phyloP scores from a whole-genome alignment of 306 rosid species.

The Cicer pinnatifidum region DNA sequence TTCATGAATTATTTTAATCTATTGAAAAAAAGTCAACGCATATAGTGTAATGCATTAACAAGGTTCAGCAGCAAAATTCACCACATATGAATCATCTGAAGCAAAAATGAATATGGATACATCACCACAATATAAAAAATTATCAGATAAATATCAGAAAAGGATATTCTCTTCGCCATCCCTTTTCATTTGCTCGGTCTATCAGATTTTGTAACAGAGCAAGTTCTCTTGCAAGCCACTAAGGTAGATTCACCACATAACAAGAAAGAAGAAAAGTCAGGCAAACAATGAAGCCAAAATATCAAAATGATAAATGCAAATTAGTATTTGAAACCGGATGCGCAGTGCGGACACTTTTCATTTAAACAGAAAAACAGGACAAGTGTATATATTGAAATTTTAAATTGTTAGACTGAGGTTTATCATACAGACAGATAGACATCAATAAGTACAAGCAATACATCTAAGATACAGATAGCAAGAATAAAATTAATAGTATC shows the following conservation, averaged over 20 bases:
- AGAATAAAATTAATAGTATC: slow-evolving; percentile 17
- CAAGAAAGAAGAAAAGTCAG: slow-evolving; percentile 43
- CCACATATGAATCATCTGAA: slow-evolving; percentile 33
- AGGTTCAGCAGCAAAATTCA: slow-evolving; percentile 26
- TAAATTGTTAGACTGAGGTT: not conserved
- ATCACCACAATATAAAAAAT: slow-evolving; percentile 13
- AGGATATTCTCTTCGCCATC: slow-evolving; percentile 98
- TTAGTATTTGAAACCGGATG: slow-evolving; percentile 22
- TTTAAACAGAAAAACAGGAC: slow-evolving; percentile 1
- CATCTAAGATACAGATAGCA: slow-evolving; percentile 10
- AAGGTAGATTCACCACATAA: slow-evolving; percentile 49
- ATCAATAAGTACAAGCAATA: slow-evolving; percentile 27
- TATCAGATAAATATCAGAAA: slow-evolving; percentile 42
- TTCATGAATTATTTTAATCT: not conserved
- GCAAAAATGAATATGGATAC: slow-evolving; percentile 18
- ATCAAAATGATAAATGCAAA: slow-evolving; percentile 23
- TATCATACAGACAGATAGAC: slow-evolving; percentile 14
- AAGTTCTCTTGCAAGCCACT: slow-evolving; percentile 81
- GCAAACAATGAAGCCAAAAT: slow-evolving; percentile 43
- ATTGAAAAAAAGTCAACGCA: slow-evolving; percentile 15
- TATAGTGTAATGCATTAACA: slow-evolving; percentile 11
- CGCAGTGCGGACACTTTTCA: not conserved
- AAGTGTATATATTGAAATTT: slow-evolving; percentile 8
- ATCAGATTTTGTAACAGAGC: slow-evolving; percentile 61
- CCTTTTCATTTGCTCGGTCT: slow-evolving; percentile 87